A percentile compares a stretch with the other conserved stretches of the same genome.
Conservation (phyloP, 2,329 filamentous ascomycete genomes). For the Aspergillus novofumigatus region DNA sequence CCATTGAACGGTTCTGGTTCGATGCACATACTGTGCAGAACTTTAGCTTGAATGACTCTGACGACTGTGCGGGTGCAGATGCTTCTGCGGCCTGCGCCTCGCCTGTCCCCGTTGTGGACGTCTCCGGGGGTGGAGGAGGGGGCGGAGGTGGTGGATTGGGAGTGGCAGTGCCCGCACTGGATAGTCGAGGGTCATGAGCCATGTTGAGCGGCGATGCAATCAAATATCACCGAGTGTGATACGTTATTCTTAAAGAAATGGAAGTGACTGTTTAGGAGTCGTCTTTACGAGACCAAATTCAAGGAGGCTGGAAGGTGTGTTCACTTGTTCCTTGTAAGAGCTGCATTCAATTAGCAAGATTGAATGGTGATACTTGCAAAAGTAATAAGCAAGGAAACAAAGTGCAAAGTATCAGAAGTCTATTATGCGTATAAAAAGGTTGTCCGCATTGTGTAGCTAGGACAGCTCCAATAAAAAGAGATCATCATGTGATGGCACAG, state of each 20-base stretch:
- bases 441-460: conserved; percentile 59
- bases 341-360: conserved; percentile 25
- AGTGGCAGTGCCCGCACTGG: conserved; percentile 43
- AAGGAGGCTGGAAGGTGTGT: conserved; percentile 33
- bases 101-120: conserved; percentile 35
- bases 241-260: background rate
- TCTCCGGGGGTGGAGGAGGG: conserved; percentile 43
- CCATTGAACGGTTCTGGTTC: conserved; percentile 99
- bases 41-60: conserved; percentile 76
- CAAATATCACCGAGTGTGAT: conserved; percentile 4
- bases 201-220: conserved; percentile 27
- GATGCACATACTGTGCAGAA: conserved; percentile 99
- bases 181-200: conserved; percentile 50
- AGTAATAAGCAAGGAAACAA: background rate
- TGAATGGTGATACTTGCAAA: background rate
- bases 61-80: conserved; percentile 22
- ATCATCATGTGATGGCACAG: conserved; percentile 50
- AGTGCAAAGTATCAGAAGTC: conserved; percentile 6
- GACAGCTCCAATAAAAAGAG: conserved; percentile 73
- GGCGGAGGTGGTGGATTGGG: conserved; percentile 44
- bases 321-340: conserved; percentile 30
- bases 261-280: background rate
- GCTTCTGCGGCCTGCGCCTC: conserved; percentile 16
- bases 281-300: conserved; percentile 16
- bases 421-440: conserved; percentile 53